Percentiles rank a stretch among this genome's conserved stretches.
phyloP scores from a whole-genome alignment of 1,284 basidiomycete species.

The Phylloporus sp. region DNA sequence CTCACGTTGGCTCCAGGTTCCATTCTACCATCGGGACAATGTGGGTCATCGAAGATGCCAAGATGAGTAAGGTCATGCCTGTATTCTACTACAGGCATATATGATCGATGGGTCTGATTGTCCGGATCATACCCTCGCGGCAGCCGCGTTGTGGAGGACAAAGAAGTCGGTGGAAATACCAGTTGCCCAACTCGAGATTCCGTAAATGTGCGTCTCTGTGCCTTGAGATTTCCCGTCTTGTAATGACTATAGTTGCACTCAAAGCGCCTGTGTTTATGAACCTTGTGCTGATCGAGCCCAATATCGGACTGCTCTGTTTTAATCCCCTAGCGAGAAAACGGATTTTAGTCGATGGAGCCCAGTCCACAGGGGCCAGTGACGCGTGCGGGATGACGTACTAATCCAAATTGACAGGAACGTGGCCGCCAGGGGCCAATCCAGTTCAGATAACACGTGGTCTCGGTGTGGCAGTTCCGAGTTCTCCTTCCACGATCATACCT shows the following conservation, averaged over 20 bases:
- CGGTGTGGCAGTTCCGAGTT: neutral
- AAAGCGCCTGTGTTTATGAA: neutral
- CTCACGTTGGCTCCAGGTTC: neutral
- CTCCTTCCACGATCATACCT: no score
- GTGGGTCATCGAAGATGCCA: neutral
- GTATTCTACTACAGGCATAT: neutral
- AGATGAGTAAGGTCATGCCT: neutral
- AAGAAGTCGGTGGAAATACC: neutral
- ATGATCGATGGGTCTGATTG: neutral
- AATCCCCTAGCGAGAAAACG: neutral
- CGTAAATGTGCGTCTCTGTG: neutral
- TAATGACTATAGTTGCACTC: neutral
- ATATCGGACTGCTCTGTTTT: neutral
- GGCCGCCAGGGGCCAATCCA: neutral
- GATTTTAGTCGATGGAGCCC: neutral
- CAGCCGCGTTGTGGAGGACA: neutral
- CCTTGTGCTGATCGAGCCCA: neutral
- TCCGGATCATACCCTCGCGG: neutral
- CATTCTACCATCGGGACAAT: neutral
- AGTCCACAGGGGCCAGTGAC: neutral
- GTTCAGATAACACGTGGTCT: neutral
- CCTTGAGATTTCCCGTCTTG: neutral
- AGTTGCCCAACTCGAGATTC: no score
- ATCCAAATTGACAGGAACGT: neutral
- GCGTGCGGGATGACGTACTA: neutral